A percentile compares a stretch with the other conserved stretches of the same genome.
These are phyloP conservation scores for Basidiobolus heterosporus DNA, from an alignment of 371 early-diverging fungal genomes.

Conservation along the genomic window DNA sequence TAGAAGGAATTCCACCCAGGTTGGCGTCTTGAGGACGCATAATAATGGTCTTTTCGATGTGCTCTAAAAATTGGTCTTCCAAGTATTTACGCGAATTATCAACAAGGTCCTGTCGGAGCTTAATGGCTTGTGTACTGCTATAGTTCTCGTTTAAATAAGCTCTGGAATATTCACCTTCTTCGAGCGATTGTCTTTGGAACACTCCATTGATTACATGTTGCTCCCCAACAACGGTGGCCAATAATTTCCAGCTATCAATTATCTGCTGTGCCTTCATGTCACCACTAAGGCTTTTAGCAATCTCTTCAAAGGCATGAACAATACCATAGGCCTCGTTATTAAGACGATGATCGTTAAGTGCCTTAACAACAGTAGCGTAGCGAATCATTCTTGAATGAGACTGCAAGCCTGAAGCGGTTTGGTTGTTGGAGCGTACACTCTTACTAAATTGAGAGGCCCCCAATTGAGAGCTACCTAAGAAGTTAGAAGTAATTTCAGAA, in stretches of 20 bases:
- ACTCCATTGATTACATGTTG: conserved; percentile 14
- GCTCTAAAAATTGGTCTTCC: conserved; percentile 19
- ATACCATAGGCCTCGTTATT: conserved; percentile 6
- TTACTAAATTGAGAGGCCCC: background rate
- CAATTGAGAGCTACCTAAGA: background rate
- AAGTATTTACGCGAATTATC: conserved; percentile 13
- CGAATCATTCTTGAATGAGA: conserved; percentile 15
- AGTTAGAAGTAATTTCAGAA: background rate
- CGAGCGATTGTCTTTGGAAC: conserved; percentile 15
- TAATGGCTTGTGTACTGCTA: conserved; percentile 8
- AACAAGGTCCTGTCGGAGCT: conserved; percentile 12
- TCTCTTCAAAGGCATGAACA: conserved; percentile 16
- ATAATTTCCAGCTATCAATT: conserved; percentile 27
- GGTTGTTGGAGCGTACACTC: background rate
- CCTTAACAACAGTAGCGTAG: conserved; percentile 26
- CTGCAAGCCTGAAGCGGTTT: conserved; percentile 1
- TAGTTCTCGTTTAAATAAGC: conserved; percentile 14
- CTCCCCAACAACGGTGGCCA: conserved; percentile 24
- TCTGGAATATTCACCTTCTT: conserved; percentile 19
- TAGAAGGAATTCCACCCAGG: conserved; percentile 53
- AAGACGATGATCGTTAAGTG: conserved; percentile 26
- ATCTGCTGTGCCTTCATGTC: conserved; percentile 18
- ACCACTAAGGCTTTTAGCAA: conserved; percentile 13
- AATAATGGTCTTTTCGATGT: conserved; percentile 31
- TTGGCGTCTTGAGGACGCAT: conserved; percentile 40